Evolutionary conservation across 2,329 filamentous ascomycete species (phyloP).

Genomic region (Fusarium napiforme): DNA sequence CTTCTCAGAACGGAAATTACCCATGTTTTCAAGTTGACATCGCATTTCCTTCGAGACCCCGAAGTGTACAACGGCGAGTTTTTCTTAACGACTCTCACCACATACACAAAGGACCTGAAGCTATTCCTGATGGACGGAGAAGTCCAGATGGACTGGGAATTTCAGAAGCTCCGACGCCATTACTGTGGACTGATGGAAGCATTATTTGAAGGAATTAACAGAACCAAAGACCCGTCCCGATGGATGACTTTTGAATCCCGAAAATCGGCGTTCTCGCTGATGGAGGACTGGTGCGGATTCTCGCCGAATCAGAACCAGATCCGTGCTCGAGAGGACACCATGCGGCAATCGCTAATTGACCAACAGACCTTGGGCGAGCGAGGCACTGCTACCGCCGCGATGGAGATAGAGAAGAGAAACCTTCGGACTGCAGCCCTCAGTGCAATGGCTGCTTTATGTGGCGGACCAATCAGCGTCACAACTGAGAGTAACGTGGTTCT

Average conservation of each 20-base stretch:
- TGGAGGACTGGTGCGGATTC: constrained; percentile 99
- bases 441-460: constrained; percentile 94
- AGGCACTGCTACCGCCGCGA: constrained; percentile 83
- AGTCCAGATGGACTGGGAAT: constrained; percentile 94
- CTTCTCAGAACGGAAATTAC: constrained; percentile 92
- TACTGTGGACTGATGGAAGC: constrained; percentile 96
- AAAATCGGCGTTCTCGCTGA: constrained; percentile 93
- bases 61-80: constrained; percentile 88
- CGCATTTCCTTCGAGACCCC: constrained; percentile 83
- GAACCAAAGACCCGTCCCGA: constrained; percentile 82
- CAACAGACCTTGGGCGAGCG: constrained; percentile 81
- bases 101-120: constrained; percentile 91
- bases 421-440: constrained; percentile 90
- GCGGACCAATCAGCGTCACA: constrained; percentile 83
- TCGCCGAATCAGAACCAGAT: constrained; percentile 90
- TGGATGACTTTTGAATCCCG: constrained; percentile 99
- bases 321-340: constrained; percentile 82
- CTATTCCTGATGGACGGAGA: constrained; percentile 95
- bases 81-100: constrained; percentile 87
- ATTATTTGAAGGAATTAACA: constrained; percentile 90
- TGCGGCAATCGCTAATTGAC: constrained; percentile 85
- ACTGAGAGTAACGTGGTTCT: constrained; percentile 89
- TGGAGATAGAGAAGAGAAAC: constrained; percentile 97
- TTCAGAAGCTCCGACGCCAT: constrained; percentile 89
- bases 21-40: constrained; percentile 93